phyloP scores from a whole-genome alignment of 1,139 yeast genomes.

The Debaryomycetaceae sp. region DNA sequence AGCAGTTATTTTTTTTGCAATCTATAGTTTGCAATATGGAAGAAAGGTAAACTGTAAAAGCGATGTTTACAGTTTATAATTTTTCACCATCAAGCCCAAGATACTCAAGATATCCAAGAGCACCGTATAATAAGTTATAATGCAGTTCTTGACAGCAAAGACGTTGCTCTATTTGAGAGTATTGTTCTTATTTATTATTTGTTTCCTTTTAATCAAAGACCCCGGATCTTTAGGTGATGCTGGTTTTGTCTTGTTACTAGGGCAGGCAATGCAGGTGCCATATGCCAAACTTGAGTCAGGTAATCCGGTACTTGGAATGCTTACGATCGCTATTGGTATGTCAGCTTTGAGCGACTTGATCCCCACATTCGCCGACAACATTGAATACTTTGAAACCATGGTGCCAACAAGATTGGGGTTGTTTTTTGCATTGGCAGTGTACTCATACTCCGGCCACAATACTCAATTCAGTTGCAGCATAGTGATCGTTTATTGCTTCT shows the following conservation, averaged over 20 bases:
- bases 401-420: conserved; percentile 64
- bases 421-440: conserved; percentile 51
- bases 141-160: conserved; percentile 59
- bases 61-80: background rate
- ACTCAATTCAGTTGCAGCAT: conserved; percentile 55
- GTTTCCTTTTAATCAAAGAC: conserved; percentile 62
- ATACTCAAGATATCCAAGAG: background rate
- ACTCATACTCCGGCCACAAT: conserved; percentile 38
- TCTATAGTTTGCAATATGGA: conserved; percentile 1
- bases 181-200: conserved; percentile 38
- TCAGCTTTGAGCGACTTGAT: conserved; percentile 52
- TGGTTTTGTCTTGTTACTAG: conserved; percentile 52
- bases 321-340: conserved; percentile 42
- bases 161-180: conserved; percentile 49
- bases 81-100: background rate
- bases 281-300: conserved; percentile 36
- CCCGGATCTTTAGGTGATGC: conserved; percentile 37
- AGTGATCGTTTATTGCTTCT: conserved; percentile 57
- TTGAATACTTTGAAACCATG: conserved; percentile 57
- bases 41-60: background rate
- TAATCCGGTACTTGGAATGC: conserved; percentile 52
- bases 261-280: conserved; percentile 57
- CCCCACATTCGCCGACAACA: conserved; percentile 56
- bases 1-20: conserved; percentile 1
- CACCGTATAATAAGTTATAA: conserved; percentile 12